Evolutionary conservation across 768 basidiomycete genomes (phyloP).

Genomic region (Suillus subalutaceus): DNA sequence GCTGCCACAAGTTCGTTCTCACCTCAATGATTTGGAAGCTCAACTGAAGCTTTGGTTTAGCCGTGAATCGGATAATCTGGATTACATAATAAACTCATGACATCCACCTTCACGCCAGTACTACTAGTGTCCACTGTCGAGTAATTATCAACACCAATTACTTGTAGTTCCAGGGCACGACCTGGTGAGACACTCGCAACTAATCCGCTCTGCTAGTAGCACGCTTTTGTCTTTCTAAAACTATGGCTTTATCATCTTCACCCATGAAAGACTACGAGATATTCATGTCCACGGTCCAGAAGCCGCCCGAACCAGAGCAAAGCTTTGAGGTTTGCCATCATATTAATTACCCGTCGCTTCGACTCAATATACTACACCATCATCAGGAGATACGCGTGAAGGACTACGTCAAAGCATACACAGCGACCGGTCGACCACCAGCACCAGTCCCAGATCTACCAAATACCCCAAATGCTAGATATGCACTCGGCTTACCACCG

Average conservation of each 20-base stretch:
- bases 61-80: too few relatives aligned
- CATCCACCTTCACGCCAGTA: not conserved
- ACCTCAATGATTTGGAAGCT: too few relatives aligned
- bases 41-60: too few relatives aligned
- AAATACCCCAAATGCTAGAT: slow-evolving; percentile 43
- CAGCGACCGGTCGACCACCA: slow-evolving; percentile 49
- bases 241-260: not conserved
- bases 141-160: not conserved
- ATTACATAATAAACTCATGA: not conserved
- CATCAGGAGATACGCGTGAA: slow-evolving; percentile 55
- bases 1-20: too few relatives aligned
- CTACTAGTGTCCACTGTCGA: not conserved
- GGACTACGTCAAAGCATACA: slow-evolving; percentile 57
- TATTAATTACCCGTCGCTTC: not conserved
- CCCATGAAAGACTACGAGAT: not conserved
- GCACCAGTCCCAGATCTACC: slow-evolving; percentile 52
- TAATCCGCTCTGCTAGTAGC: not conserved
- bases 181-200: not conserved
- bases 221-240: not conserved
- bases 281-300: slow-evolving; percentile 7
- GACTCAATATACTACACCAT: not conserved
- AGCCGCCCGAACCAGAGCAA: slow-evolving; percentile 16
- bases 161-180: not conserved
- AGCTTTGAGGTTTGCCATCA: slow-evolving; percentile 32
- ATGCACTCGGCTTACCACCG: slow-evolving; percentile 49